Base-by-base conservation (phyloP, 192 early-diverging fungal species). In the Linnemannia hyalina region DNA sequence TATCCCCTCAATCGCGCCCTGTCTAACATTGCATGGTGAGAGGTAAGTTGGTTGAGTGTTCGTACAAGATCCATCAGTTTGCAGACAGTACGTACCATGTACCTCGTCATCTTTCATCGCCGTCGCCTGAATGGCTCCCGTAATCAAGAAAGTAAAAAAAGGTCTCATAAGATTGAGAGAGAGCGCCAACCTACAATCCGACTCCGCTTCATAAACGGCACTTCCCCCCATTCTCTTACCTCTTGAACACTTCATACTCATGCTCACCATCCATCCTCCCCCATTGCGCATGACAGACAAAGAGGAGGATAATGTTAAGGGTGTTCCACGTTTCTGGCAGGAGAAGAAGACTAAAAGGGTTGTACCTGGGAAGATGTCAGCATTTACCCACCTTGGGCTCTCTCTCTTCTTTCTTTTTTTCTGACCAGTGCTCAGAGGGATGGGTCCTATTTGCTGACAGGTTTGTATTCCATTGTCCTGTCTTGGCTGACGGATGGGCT, bases 331-430 rank as follows among this genome's bases (percentile, higher is more conserved):
- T 65, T 65, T 29, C 26, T 1, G 26, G 60, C 60, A 9, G 16
- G 9, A 29, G 26, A 65, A 29, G 60, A 26, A 15, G 35, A 35
- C 35, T 35, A 63, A 29, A 26, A 46, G 13, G 29, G 29, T 26
- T 35, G 26, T 26, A 65, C 60, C 26, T 65, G 60, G 60, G 60
- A 65, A 29, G 6, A 49, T 73, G 23, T 73, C 71, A 73, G 71
- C 71, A 46, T 49, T 73, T 73, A 73, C 42, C 71, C 71, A 46
- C 0, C 40, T n/a, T 35, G 38, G 41, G 38, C 41, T 73, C 44
- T 49, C 18, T 49, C 44, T 73, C 44, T 2, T 32, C 13, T 10
- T 15, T 10, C 32, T 29, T 32, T 32, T 32, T 11, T 32, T 29
- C 13, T 46, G 10, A 46, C 44, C 60, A 65, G 26, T 65, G 60